phyloP scores from a whole-genome alignment of 1,284 basidiomycete genomes.

The Moniliella sp. region DNA sequence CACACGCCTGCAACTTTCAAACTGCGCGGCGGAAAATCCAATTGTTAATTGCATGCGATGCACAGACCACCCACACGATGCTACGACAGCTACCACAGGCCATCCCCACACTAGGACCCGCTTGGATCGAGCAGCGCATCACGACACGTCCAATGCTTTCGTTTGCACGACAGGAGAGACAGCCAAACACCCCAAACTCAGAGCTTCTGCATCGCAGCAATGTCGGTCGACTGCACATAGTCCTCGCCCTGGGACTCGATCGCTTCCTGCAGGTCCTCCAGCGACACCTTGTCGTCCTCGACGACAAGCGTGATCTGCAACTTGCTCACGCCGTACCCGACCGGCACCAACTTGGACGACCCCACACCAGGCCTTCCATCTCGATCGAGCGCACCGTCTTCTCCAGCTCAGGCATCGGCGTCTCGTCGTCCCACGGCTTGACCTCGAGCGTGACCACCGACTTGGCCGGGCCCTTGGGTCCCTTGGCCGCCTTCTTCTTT shows the following conservation, averaged over 20 bases:
- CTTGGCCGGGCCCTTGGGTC: slow-evolving; percentile 41
- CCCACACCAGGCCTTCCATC: slow-evolving; percentile 83
- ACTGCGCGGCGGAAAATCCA: no score
- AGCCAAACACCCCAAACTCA: no score
- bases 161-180: no score
- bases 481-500: slow-evolving; percentile 76
- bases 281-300: slow-evolving; percentile 83
- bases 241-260: slow-evolving; percentile 54
- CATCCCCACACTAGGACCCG: no score
- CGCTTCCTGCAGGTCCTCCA: slow-evolving; percentile 61
- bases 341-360: slow-evolving; percentile 62
- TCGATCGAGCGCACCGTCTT: slow-evolving; percentile 61
- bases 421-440: slow-evolving; percentile 96
- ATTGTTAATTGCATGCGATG: no score
- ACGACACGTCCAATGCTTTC: no score
- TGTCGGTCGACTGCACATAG: slow-evolving; percentile 78
- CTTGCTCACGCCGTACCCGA: slow-evolving; percentile 80
- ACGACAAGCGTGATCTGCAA: slow-evolving; percentile 85
- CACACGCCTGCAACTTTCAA: no score
- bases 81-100: no score
- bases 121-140: no score
- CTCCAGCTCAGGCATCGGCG: slow-evolving; percentile 77
- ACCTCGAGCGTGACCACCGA: slow-evolving; percentile 87
- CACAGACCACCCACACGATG: no score
- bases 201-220: no score